Conservation (phyloP, 2,329 filamentous ascomycete genomes). For the Aureobasidium sp. region DNA sequence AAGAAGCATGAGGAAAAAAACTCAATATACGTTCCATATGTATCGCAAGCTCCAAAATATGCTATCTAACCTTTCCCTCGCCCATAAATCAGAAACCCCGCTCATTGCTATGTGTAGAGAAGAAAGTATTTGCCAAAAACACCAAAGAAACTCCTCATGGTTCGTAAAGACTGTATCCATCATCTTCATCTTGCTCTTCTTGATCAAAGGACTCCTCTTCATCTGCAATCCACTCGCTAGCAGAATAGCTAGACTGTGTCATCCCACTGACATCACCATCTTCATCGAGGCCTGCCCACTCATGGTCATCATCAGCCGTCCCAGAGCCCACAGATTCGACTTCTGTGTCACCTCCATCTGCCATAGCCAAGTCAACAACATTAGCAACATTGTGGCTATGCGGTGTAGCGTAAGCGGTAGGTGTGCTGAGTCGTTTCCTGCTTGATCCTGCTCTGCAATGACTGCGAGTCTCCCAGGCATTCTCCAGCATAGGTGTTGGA, state of each 20-base stretch:
- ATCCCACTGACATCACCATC: background rate
- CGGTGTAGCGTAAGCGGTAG: constrained; percentile 63
- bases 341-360: constrained; percentile 26
- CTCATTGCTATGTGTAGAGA: constrained; percentile 3
- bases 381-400: constrained; percentile 41
- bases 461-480: background rate
- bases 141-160: constrained; percentile 2
- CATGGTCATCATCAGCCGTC: background rate
- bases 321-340: constrained; percentile 16
- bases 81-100: background rate
- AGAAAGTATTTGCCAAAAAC: too few species aligned
- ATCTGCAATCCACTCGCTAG: background rate
- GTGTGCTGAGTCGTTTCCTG: constrained; percentile 43
- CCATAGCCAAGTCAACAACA: constrained; percentile 22
- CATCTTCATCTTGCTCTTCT: background rate
- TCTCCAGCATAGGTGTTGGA: constrained; percentile 14
- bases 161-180: background rate
- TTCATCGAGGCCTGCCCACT: constrained; percentile 3
- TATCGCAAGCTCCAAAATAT: background rate
- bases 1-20: too few species aligned
- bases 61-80: background rate
- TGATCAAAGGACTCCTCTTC: background rate
- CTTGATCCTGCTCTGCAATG: constrained; percentile 13
- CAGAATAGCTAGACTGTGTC: background rate
- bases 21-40: too few species aligned